A percentile compares a stretch with the other conserved stretches of the same genome.
These are phyloP conservation scores for Pseudevernia furfuracea DNA, from an alignment of 495 filamentous ascomycete species.

Conservation along the genomic window DNA sequence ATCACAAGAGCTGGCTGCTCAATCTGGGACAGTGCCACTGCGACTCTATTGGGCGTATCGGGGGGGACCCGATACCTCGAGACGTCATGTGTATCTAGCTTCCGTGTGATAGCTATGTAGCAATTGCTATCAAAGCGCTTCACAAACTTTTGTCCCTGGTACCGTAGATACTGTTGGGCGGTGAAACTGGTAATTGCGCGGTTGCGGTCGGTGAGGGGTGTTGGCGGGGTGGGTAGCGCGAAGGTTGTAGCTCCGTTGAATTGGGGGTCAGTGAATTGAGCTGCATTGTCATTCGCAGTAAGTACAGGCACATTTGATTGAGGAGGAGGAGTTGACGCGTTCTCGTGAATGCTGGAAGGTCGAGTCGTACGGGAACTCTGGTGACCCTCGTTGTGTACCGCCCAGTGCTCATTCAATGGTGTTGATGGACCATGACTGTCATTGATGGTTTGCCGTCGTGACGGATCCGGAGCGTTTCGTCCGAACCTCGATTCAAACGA, in stretches of 20 bases:
- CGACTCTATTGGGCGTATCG: slow-evolving; percentile 45
- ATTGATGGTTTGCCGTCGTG: slow-evolving; percentile 69
- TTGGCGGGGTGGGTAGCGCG: slow-evolving; percentile 19
- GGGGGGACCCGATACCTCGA: slow-evolving; percentile 56
- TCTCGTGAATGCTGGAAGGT: slow-evolving; percentile 34
- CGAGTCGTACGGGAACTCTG: slow-evolving; percentile 42
- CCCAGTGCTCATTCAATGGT: slow-evolving; percentile 76
- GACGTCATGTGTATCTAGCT: slow-evolving; percentile 97
- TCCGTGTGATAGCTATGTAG: slow-evolving; percentile 97
- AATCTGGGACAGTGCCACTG: slow-evolving; percentile 69
- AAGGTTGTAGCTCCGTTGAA: slow-evolving; percentile 61
- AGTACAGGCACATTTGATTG: slow-evolving; percentile 25
- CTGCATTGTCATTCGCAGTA: slow-evolving; percentile 21
- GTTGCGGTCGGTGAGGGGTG: slow-evolving; percentile 31
- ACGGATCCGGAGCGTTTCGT: slow-evolving; percentile 80
- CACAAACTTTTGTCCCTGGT: slow-evolving; percentile 94
- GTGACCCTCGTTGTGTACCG: slow-evolving; percentile 94
- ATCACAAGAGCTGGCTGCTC: slow-evolving; percentile 82
- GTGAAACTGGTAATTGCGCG: slow-evolving; percentile 83
- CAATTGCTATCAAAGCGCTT: slow-evolving; percentile 96
- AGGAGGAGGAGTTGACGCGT: slow-evolving; percentile 26
- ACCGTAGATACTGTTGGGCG: slow-evolving; percentile 95
- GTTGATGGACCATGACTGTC: slow-evolving; percentile 54
- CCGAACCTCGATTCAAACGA: slow-evolving; percentile 95
- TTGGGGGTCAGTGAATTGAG: slow-evolving; percentile 60